Base-by-base conservation (phyloP, 2,329 filamentous ascomycete genomes). In the Penicillium polonicum region DNA sequence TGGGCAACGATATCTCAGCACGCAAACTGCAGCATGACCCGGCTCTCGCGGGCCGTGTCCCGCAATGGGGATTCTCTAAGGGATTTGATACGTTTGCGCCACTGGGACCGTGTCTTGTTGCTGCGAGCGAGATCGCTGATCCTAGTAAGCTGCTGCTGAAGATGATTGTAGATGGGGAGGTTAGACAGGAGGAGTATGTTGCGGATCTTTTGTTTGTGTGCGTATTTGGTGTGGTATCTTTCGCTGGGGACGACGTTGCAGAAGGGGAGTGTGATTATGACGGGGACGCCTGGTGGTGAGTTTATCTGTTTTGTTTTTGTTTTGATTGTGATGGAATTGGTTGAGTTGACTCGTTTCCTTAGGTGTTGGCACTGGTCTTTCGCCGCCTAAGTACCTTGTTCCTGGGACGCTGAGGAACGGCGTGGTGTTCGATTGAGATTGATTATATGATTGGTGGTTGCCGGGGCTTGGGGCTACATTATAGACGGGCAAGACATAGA, bases 71-170 rank as follows among this genome's bases (percentile, higher is more conserved):
- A 0, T 85, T 84, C 60, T 78, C 75, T 17, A 85, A 85, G 62
- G 80, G 82, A 0, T 85, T 85, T 53, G 82, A 86, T 60, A 82
- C 77, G 0, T 85, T 76, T 60, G 80, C 80, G 0, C 84, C 83
- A 0, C 55, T 85, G 0, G 83, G 83, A 0, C 83, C 83, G 0
- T 73, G 72, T 38, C 68, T 85, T 0, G 79, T 85, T 0, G 70
- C 72, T 1, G 68, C 72, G 0, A 68, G 68, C 1, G 55, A 82
- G 0, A 66, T 85, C 0, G 65, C 70, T 0, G 78, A 82, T 51
- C 80, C 81, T 0, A 68, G 65, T 1, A 63, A 68, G 17, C 69
- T 85, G 43, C 66, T 70, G 0, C 63, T 85, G 8, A 72, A 68
- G 52, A 85, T 81, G 0, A 68, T 71, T 1, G 70, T 85, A 0